Conservation (phyloP, 169 alveolate species). For the Prorocentrum cordatum region DNA sequence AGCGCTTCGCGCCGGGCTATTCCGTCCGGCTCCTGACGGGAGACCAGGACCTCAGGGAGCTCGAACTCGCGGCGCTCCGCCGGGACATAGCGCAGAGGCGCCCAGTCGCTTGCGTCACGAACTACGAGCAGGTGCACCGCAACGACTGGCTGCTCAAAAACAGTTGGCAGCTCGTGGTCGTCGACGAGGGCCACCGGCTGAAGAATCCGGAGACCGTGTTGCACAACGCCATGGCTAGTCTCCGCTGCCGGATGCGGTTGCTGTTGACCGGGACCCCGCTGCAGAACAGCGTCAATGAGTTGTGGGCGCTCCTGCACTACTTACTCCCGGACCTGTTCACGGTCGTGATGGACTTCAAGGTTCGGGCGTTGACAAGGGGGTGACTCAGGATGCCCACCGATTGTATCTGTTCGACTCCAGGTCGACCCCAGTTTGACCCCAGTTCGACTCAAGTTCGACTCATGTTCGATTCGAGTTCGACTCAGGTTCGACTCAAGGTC, state of each 20-base stretch:
- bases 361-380: not conserved
- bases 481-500: no score
- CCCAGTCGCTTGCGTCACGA: not conserved
- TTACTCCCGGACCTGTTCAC: conserved; percentile 10
- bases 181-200: conserved; percentile 4
- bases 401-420: no score
- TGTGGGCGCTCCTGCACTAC: conserved; percentile 3
- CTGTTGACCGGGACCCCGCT: conserved; percentile 91
- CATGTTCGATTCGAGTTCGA: no score
- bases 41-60: not conserved
- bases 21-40: not conserved
- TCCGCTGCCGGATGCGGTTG: conserved; percentile 76
- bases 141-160: not conserved
- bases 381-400: no score
- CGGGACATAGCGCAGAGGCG: not conserved
- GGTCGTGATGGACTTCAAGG: not conserved
- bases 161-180: not conserved
- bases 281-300: conserved; percentile 76
- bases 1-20: not conserved
- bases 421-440: no score
- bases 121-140: conserved; percentile 23
- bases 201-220: conserved; percentile 14
- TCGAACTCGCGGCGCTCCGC: not conserved
- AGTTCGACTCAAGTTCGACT: no score
- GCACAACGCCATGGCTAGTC: not conserved